Base-by-base conservation (phyloP, 148 eudicot genomes). In the Simmondsia chinensis region DNA sequence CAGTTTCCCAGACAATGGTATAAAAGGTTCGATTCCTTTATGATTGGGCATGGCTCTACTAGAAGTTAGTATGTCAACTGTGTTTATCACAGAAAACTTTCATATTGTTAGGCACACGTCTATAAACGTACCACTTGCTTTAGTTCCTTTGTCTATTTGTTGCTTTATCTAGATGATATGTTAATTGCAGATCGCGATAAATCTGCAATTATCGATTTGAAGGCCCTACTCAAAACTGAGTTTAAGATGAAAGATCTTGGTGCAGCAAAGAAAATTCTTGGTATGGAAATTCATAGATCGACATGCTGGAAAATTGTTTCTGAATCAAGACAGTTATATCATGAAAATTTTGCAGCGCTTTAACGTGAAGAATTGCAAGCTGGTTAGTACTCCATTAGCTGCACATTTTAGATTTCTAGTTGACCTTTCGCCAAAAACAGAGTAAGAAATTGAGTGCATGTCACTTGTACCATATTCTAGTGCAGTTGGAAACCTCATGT, bases 81-180 rank as follows among this genome's bases (percentile, higher is more conserved):
- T 52, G 38, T 52, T 20, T 52, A 52, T 37, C 1, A 12, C 9
- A 39, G 20, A 13, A 31, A 40, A 24, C 20, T 27, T 4, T 2
- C n/a, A 9, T 12, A 29, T n/a, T n/a, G n/a, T n/a, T n/a, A n/a
- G n/a, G n/a, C n/a, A n/a, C n/a, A n/a, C n/a, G n/a, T n/a, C n/a
- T n/a, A n/a, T n/a, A n/a, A n/a, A n/a, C n/a, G n/a, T n/a, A n/a
- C n/a, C n/a, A n/a, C n/a, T n/a, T n/a, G n/a, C n/a, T n/a, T n/a
- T 25, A 46, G 56, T 9, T 37, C 35, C 0, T 40, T 27, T 20
- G 22, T 52, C 15, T 52, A 52, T 6, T 19, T 52, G 12, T 28
- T 39, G 15, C 7, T 30, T 5, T 46, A 46, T 30, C 23, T 46
- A 9, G 38, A 31, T 17, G 37, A 46, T 24, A 16, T 30, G 43